These are phyloP conservation scores for Trichoderma sp. DNA, from an alignment of 2,329 filamentous ascomycete genomes.

Conservation along the genomic window DNA sequence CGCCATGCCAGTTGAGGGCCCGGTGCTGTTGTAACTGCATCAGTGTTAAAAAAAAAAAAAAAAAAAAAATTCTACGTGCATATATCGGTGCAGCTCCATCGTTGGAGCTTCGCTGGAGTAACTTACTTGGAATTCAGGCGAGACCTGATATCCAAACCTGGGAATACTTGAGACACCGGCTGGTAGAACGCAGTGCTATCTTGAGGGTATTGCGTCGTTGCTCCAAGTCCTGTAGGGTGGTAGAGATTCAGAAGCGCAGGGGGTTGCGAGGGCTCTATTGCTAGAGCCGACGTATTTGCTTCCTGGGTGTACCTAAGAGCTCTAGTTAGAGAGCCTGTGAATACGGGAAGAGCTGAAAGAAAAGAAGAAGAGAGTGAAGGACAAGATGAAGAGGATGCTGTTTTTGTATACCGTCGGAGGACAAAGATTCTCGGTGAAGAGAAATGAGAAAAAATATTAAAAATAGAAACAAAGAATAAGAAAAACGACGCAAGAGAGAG, in stretches of 20 bases:
- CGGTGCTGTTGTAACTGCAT: conserved; percentile 41
- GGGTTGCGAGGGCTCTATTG: conserved; percentile 54
- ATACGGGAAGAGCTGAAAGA: not conserved
- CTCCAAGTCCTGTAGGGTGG: conserved; percentile 48
- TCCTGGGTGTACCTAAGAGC: conserved; percentile 54
- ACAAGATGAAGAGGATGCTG: not conserved
- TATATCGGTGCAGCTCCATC: not conserved
- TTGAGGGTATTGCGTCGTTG: conserved; percentile 48
- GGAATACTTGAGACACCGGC: conserved; percentile 44
- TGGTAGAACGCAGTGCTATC: conserved; percentile 51
- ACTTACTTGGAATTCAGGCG: conserved; percentile 57
- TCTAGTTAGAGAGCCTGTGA: conserved; percentile 24
- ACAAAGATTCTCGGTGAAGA: conserved; percentile 3
- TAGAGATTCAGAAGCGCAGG: conserved; percentile 53
- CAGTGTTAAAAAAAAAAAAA: conserved; percentile 8
- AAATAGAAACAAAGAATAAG: not conserved
- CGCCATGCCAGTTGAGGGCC: conserved; percentile 55
- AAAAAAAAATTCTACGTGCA: not conserved
- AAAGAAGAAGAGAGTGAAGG: not conserved
- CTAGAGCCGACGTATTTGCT: conserved; percentile 50
- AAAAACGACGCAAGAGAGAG: conserved; percentile 24
- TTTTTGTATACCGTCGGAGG: not conserved
- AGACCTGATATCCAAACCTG: conserved; percentile 52
- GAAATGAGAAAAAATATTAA: not conserved
- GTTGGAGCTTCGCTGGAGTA: not conserved